Percentiles rank a stretch among this genome's conserved stretches.
Conservation (phyloP, 2,329 filamentous ascomycete genomes). For the Colletotrichum scovillei region DNA sequence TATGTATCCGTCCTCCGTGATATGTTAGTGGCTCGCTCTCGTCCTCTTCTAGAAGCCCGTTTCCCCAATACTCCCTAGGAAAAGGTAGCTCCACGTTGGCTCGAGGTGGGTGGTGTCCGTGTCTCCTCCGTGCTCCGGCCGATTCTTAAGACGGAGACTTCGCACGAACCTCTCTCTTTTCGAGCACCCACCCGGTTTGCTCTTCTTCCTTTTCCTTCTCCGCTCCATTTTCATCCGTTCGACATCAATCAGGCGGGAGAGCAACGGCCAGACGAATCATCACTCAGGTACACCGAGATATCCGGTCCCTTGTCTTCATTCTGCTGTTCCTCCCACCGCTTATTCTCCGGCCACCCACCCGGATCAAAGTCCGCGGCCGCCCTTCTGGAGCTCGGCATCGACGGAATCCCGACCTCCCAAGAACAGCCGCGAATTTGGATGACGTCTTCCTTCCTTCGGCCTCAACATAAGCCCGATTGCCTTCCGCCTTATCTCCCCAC, state of each 20-base stretch:
- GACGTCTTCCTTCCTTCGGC: constrained; percentile 19
- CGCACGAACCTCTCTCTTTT: constrained; percentile 12
- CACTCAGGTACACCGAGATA: no score
- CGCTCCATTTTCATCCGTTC: not conserved
- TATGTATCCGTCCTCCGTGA: not conserved
- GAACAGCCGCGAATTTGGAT: constrained; percentile 3
- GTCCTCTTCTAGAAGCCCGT: constrained; percentile 11
- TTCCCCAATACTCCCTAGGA: not conserved
- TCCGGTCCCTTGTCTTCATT: not conserved
- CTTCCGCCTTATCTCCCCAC: constrained; percentile 1
- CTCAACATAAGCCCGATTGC: not conserved
- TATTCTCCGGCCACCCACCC: not conserved
- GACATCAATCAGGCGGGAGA: not conserved
- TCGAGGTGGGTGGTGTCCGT: not conserved
- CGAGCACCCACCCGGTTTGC: not conserved
- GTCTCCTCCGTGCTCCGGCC: not conserved
- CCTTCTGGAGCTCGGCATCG: constrained; percentile 10
- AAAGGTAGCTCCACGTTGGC: not conserved
- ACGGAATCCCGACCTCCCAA: constrained; percentile 4
- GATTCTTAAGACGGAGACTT: constrained; percentile 20
- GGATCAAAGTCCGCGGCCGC: not conserved
- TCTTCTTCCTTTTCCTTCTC: not conserved
- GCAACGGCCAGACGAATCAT: not conserved
- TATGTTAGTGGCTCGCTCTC: not conserved
- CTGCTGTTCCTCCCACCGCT: not conserved